Percentiles rank a stretch among this genome's conserved stretches.
Evolutionary conservation across 2,329 filamentous ascomycete species (phyloP).

Genomic region (Aspergillus piperis): DNA sequence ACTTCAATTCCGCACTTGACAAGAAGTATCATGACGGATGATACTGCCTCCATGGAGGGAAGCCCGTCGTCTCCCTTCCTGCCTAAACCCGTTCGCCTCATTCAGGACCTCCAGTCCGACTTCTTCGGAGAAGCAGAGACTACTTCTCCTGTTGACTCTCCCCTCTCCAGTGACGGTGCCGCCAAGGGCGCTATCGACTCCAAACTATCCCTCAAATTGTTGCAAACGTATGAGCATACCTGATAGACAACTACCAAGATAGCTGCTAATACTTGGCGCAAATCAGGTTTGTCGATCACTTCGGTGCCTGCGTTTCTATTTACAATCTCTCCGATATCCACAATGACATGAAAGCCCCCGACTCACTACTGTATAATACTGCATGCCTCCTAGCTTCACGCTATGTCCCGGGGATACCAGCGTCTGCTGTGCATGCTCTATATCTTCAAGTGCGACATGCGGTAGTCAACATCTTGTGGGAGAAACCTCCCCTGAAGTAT

Average conservation of each 20-base stretch:
- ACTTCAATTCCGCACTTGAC: constrained; percentile 22
- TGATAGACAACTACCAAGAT: neutral
- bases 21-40: constrained; percentile 28
- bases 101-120: constrained; percentile 36
- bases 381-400: constrained; percentile 37
- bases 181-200: constrained; percentile 34
- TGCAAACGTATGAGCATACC: constrained; percentile 30
- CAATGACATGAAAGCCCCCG: constrained; percentile 20
- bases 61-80: constrained; percentile 24
- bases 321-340: constrained; percentile 33
- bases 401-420: constrained; percentile 35
- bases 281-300: constrained; percentile 35
- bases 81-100: constrained; percentile 34
- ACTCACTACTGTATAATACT: constrained; percentile 37
- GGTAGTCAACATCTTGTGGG: constrained; percentile 33
- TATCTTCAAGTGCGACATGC: constrained; percentile 36
- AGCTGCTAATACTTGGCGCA: constrained; percentile 5
- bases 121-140: constrained; percentile 31
- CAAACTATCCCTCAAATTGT: constrained; percentile 33
- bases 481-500: constrained; percentile 30
- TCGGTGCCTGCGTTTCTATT: constrained; percentile 35
- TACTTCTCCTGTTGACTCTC: constrained; percentile 23
- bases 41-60: constrained; percentile 23
- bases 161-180: constrained; percentile 28
- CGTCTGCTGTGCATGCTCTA: constrained; percentile 30